Base-by-base conservation (phyloP, 176 grass and related monocot species). In the Cenchrus fungigraminus region DNA sequence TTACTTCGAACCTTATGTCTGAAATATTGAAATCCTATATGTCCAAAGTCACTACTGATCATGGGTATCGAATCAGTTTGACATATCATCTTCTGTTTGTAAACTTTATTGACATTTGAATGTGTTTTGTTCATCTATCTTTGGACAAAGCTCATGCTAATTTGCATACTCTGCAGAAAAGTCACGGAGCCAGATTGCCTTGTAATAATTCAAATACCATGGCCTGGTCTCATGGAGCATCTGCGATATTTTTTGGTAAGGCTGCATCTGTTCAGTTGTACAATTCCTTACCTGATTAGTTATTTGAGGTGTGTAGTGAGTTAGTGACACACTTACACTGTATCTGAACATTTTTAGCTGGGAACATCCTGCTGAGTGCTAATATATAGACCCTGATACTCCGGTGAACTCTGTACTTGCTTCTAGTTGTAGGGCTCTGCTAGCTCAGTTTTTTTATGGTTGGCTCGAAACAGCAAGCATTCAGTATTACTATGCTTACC, bases 401-500 rank as follows among this genome's bases (percentile, higher is more conserved):
- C 52, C 54, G 73, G 29, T 76, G 31, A 64, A 49, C 58, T 64
- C 20, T 79, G 58, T 45, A 47, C 20, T 52, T n/a, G 77, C 45
- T 49, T 73, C 13, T 49, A 32, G 20, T 59, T 9, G 57, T 22
- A n/a, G 37, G 5, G 54, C 43, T 83, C 19, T 68, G 19, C 40
- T 70, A 54, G 11, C 32, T 81, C 31, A 69, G 50, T 44, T 57
- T 52, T 82, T 19, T 0, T 0, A 5, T 74, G 68, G n/a, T 25
- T 52, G 4, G 25, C 15, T 60, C 1, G 3, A 12, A 31, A 51
- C 2, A 20, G 40, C 8, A 31, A 6, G 4, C 32, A 82, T 71
- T 44, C 14, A 29, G 12, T 54, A 57, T 57, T 32, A 6, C 40
- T 71, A 10, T 82, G 20, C 45, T 40, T 40, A 40, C 37, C 37